Conservation (phyloP, 2,329 filamentous ascomycete genomes). For the Paecilomyces niveus region DNA sequence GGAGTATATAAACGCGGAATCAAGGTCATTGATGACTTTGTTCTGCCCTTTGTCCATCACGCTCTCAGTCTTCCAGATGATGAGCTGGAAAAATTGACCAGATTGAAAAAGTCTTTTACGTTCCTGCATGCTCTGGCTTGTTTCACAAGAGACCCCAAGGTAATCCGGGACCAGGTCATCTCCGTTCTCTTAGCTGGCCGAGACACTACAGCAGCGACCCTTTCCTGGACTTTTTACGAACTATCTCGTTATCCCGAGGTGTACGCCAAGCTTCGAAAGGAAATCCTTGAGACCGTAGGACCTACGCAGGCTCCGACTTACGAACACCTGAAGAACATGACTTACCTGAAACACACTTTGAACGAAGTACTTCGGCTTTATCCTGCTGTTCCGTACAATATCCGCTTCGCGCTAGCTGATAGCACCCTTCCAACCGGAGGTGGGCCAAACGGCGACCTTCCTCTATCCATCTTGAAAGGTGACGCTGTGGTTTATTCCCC, state of each 20-base stretch:
- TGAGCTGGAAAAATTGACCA: constrained; percentile 61
- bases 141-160: constrained; percentile 58
- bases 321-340: constrained; percentile 77
- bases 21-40: constrained; percentile 60
- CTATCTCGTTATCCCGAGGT: constrained; percentile 63
- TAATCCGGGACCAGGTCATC: constrained; percentile 78
- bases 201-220: constrained; percentile 76
- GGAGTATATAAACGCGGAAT: constrained; percentile 54
- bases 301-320: constrained; percentile 54
- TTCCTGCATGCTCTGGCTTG: constrained; percentile 79
- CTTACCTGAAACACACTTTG: constrained; percentile 53
- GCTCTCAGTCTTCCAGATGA: constrained; percentile 58
- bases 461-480: constrained; percentile 7
- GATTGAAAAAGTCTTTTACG: constrained; percentile 59
- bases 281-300: constrained; percentile 65
- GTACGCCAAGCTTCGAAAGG: constrained; percentile 61
- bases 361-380: constrained; percentile 14
- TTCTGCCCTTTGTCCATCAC: constrained; percentile 66
- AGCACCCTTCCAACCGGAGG: constrained; percentile 9
- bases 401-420: constrained; percentile 8
- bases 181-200: constrained; percentile 72
- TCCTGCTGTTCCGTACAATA: constrained; percentile 18
- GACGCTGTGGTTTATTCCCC: constrained; percentile 9
- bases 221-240: constrained; percentile 80
- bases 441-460: constrained; percentile 7